phyloP scores from a whole-genome alignment of 75 land plant genomes.

The Picea sitchensis region DNA sequence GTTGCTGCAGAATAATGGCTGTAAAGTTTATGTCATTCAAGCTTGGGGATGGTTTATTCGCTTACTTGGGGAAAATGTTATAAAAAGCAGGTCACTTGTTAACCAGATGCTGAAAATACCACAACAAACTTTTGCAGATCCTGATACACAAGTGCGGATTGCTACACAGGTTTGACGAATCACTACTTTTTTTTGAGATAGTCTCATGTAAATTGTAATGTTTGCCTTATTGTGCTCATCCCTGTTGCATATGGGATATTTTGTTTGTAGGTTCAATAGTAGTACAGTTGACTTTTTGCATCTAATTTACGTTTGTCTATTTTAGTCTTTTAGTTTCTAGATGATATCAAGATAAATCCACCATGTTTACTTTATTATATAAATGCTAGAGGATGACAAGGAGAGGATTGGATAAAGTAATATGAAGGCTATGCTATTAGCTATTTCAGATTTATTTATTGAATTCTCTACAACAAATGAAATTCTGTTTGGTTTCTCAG shows the following conservation, averaged over 20 bases:
- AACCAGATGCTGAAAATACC: slow-evolving; percentile 69
- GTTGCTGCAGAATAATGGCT: slow-evolving; percentile 23
- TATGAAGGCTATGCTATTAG: neutral
- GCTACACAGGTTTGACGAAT: slow-evolving; percentile 26
- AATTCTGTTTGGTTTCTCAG: neutral
- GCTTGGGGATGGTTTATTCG: slow-evolving; percentile 75
- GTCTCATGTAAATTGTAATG: neutral
- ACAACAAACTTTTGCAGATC: slow-evolving; percentile 38
- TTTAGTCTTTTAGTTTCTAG: too few species aligned
- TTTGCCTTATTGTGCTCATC: neutral
- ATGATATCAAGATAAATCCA: neutral
- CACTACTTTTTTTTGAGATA: neutral
- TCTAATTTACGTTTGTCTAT: neutral
- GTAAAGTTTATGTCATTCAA: slow-evolving; percentile 29
- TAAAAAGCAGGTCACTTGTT: slow-evolving; percentile 30
- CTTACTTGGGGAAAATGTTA: slow-evolving; percentile 35
- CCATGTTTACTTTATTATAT: neutral
- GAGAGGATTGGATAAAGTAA: neutral
- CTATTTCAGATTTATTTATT: neutral
- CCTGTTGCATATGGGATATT: neutral
- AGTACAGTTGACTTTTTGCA: neutral
- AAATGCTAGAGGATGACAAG: neutral
- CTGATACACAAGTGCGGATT: slow-evolving; percentile 24
- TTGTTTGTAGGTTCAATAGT: neutral
- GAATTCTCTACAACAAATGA: neutral